Evolutionary conservation across 2,329 filamentous ascomycete species (phyloP).

Genomic region (Colletotrichum neosansevieriae): DNA sequence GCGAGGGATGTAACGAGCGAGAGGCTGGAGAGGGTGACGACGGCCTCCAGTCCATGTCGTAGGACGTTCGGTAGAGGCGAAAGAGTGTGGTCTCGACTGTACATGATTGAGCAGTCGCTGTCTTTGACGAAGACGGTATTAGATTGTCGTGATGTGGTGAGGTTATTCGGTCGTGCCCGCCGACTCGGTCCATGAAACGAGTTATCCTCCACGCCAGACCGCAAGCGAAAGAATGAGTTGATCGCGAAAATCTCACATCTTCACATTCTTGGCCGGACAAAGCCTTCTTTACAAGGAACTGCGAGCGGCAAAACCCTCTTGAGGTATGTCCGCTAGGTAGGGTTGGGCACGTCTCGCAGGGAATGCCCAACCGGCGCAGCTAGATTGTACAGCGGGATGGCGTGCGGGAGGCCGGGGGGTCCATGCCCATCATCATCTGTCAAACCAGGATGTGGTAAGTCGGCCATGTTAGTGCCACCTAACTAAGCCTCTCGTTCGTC

Average conservation of each 20-base stretch:
- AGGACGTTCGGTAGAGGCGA: constrained; percentile 50
- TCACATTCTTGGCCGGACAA: background rate
- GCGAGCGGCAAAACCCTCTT: constrained; percentile 5
- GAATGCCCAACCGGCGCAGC: constrained; percentile 18
- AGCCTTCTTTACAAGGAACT: background rate
- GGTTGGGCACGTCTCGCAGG: constrained; percentile 7
- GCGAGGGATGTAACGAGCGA: constrained; percentile 51
- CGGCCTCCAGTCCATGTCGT: constrained; percentile 51
- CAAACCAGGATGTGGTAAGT: background rate
- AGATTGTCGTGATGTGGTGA: background rate
- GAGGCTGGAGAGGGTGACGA: constrained; percentile 50
- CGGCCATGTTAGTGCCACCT: background rate
- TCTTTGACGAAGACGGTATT: background rate
- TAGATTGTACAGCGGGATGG: background rate
- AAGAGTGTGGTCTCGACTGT: constrained; percentile 43
- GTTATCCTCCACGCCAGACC: background rate
- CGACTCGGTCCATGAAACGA: constrained; percentile 1
- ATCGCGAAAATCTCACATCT: background rate
- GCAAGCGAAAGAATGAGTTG: background rate
- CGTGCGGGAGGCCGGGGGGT: constrained; percentile 9
- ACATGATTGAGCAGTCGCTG: constrained; percentile 5
- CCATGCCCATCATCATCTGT: constrained; percentile 20
- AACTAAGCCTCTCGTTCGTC: constrained; percentile 1
- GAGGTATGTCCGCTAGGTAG: constrained; percentile 9
- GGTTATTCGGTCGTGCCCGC: constrained; percentile 15